Conservation (phyloP, 2,329 filamentous ascomycete genomes). For the Dothistroma pini region DNA sequence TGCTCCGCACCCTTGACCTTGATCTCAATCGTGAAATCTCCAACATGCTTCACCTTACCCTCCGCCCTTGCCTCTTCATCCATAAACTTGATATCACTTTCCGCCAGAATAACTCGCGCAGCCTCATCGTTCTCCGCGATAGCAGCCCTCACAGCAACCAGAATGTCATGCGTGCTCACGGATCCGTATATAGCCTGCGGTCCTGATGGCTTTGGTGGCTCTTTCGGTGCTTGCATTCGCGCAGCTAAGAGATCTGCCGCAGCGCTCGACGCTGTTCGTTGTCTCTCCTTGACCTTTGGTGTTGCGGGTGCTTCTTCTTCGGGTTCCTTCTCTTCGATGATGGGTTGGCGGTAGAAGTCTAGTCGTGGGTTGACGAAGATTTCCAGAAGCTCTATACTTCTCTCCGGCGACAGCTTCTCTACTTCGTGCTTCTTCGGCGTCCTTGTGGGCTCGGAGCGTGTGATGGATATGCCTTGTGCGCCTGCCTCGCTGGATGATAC, state of each 20-base stretch:
- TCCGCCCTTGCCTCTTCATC: slow-evolving; percentile 36
- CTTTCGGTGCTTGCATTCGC: slow-evolving; percentile 16
- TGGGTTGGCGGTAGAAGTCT: slow-evolving; percentile 47
- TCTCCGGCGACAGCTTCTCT: slow-evolving; percentile 40
- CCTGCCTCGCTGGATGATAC: background rate
- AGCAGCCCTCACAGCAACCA: slow-evolving; percentile 45
- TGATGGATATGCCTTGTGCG: background rate
- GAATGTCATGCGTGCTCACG: slow-evolving; percentile 53
- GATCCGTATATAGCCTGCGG: slow-evolving; percentile 49
- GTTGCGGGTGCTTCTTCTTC: slow-evolving; percentile 21
- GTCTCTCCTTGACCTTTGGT: slow-evolving; percentile 12
- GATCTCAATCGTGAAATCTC: slow-evolving; percentile 52
- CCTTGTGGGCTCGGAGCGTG: slow-evolving; percentile 14
- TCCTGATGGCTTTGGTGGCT: slow-evolving; percentile 17
- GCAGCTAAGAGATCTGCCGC: slow-evolving; percentile 32
- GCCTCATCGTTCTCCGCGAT: slow-evolving; percentile 52
- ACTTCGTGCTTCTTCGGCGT: slow-evolving; percentile 32
- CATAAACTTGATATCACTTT: slow-evolving; percentile 51
- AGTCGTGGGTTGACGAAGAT: slow-evolving; percentile 46
- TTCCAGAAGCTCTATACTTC: slow-evolving; percentile 47
- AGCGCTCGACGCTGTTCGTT: slow-evolving; percentile 21
- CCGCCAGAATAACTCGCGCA: slow-evolving; percentile 46
- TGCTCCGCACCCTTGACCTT: slow-evolving; percentile 46
- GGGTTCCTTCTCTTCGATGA: slow-evolving; percentile 35
- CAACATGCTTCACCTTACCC: slow-evolving; percentile 48